Percentiles rank a stretch among this genome's conserved stretches.
Evolutionary conservation across 176 grass and related monocot genomes (phyloP).

Genomic region (Raddia distichophylla): DNA sequence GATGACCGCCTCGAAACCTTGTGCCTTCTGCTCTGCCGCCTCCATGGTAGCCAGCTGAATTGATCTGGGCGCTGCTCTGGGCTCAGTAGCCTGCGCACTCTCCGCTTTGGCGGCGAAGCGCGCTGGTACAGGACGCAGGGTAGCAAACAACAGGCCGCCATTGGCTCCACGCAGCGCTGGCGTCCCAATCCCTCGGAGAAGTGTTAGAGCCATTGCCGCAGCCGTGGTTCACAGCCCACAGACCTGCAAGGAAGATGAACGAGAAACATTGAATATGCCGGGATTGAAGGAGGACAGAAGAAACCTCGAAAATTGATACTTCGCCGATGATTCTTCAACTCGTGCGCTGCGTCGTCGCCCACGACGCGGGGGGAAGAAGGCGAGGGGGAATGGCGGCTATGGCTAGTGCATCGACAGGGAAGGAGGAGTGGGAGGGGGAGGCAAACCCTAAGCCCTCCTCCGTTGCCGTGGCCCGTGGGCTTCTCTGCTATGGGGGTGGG

Average conservation of each 20-base stretch:
- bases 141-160: constrained; percentile 41
- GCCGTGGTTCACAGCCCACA: neutral
- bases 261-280: neutral
- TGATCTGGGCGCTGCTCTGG: constrained; percentile 42
- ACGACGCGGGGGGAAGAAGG: no score
- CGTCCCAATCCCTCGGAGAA: constrained; percentile 63
- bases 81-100: constrained; percentile 43
- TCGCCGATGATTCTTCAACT: neutral
- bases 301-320: neutral
- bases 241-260: neutral
- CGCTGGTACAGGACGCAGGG: constrained; percentile 15
- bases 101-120: constrained; percentile 37
- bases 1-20: constrained; percentile 82
- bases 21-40: constrained; percentile 49
- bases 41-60: constrained; percentile 56
- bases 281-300: neutral
- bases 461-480: neutral
- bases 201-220: constrained; percentile 60
- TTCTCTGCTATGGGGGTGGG: neutral
- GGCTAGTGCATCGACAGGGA: no score
- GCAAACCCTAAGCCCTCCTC: neutral
- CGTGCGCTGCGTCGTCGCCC: no score
- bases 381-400: no score
- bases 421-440: no score
- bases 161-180: constrained; percentile 18